Percentiles rank a stretch among this genome's conserved stretches.
Evolutionary conservation across 2,329 filamentous ascomycete genomes (phyloP).

Genomic region (Chrysoporthe cubensis): DNA sequence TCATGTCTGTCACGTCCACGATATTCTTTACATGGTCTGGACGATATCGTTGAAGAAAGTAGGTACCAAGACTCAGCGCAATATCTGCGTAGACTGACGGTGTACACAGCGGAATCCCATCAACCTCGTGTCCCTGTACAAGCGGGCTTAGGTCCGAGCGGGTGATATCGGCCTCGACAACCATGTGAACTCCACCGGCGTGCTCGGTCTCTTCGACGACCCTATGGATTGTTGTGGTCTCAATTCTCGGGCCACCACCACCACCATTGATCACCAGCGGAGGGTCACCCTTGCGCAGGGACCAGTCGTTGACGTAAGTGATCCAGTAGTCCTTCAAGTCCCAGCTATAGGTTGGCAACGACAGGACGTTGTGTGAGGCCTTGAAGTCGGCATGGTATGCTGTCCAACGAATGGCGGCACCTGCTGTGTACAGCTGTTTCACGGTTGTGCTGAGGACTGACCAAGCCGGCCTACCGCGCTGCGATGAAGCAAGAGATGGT

Average conservation of each 20-base stretch:
- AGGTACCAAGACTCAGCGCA: neutral
- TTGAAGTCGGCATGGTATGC: conserved; percentile 18
- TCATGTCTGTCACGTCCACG: conserved; percentile 71
- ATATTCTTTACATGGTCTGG: conserved; percentile 65
- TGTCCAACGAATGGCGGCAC: conserved; percentile 3
- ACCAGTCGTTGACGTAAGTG: conserved; percentile 22
- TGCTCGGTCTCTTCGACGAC: neutral
- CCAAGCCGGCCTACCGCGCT: neutral
- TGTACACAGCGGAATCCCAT: neutral
- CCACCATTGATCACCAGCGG: conserved; percentile 32
- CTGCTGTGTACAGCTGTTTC: conserved; percentile 1
- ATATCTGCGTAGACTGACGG: conserved; percentile 38
- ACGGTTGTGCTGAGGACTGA: neutral
- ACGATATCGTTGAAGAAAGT: conserved; percentile 56
- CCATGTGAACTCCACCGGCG: conserved; percentile 39
- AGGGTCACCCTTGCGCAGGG: conserved; percentile 17
- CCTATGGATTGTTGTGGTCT: conserved; percentile 15
- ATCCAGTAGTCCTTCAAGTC: conserved; percentile 24
- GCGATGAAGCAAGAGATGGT: neutral
- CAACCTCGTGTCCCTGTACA: conserved; percentile 17
- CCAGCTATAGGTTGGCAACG: conserved; percentile 16
- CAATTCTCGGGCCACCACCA: neutral
- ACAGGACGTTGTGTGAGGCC: conserved; percentile 2
- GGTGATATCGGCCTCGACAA: neutral
- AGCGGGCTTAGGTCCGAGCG: neutral